Base-by-base conservation (phyloP, 1,284 basidiomycete species). In the Ganoderma multipileum region DNA sequence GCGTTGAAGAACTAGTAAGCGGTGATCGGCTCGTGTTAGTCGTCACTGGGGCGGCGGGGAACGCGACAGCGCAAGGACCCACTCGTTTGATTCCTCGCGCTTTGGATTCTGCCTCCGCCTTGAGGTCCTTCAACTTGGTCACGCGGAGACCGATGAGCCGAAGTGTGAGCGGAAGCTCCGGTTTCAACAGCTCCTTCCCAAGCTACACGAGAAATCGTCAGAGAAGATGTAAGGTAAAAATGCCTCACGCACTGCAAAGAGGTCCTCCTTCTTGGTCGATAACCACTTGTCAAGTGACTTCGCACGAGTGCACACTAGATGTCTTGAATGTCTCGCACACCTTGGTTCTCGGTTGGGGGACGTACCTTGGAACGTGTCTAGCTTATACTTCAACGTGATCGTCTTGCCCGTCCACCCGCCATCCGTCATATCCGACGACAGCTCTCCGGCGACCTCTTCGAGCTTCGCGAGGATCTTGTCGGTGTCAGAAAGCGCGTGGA, bases 41-140 rank as follows among this genome's bases (percentile, higher is more conserved):
- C 12, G 20, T 23, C 44, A n/a, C n/a, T n/a, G n/a, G n/a, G n/a
- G n/a, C 20, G 44, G 44, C 9, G 23, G 5, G 28, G n/a, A n/a
- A n/a, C n/a, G n/a, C n/a, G n/a, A n/a, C n/a, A n/a, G n/a, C n/a
- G 14, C 16, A 3, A 9, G 18, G 9, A 70, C 87, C 68, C 76
- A 92, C 92, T 64, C 87, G 83, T 77, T 91, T 91, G 67, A 94
- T 93, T 3, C 87, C 84, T 28, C 86, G 84, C 59, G 79, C 81
- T 20, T 77, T 76, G 9, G 75, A 74, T 18, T 86, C 82, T 33
- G 84, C 82, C 60, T 83, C 76, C 18, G 83, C 85, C 69, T 84
- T 83, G 33, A 96, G 80, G 79, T 97, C 95, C 76, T 93, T 95
- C 66, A 97, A 81, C 70, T 93, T 95, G 2, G 94, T 95, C 28